Evolutionary conservation across 2,329 filamentous ascomycete species (phyloP), one percentile per base, ranked within the genome.

Genomic region (Chlorencoelia australis): DNA sequence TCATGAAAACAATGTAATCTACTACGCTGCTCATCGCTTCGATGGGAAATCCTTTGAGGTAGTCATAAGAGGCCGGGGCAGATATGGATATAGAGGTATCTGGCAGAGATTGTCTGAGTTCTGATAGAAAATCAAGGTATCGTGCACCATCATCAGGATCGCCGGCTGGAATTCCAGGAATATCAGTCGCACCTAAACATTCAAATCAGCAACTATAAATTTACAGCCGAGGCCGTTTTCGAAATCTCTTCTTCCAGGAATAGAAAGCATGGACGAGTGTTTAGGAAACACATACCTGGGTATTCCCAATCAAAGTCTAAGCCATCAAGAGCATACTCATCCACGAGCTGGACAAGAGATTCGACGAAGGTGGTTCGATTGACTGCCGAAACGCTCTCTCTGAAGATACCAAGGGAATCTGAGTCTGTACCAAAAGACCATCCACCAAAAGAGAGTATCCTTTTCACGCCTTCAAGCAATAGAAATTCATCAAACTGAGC

Each of bases 381-480:
- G 1, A 39, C 55, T 7, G 42, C 24, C 21, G 13, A 51, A 4
- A 63, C 53, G 11, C 40, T 59, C 5, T 60, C 39, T 1, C 63
- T 52, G 35, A 67, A 59, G 25, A 66, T 59, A 13, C 37, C 22
- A 37, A 57, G 65, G 0, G 60, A 63, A 4, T 35, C 48, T 0
- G 56, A 50, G 2, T 53, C 48, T 0, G 64, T 66, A 1, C 57
- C 63, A 40, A 62, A 60, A 14, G 48, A 51, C 66, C 66, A 67
- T 17, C 65, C 65, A 14, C 65, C 64, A 43, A 68, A 59, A 0
- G 61, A 59, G 7, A 68, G 18, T 24, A 69, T 60, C n/a, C 45
- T 48, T 41, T 66, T 62, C 27, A 55, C n/a, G 7, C 47, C 47
- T 1, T 18, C 40, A 9, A 59, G 25, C 1, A 41, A 37, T 22